A percentile compares a stretch with the other conserved stretches of the same genome.
These are phyloP conservation scores for Cladophialophora exuberans DNA, from an alignment of 2,329 filamentous ascomycete species.

Conservation along the genomic window DNA sequence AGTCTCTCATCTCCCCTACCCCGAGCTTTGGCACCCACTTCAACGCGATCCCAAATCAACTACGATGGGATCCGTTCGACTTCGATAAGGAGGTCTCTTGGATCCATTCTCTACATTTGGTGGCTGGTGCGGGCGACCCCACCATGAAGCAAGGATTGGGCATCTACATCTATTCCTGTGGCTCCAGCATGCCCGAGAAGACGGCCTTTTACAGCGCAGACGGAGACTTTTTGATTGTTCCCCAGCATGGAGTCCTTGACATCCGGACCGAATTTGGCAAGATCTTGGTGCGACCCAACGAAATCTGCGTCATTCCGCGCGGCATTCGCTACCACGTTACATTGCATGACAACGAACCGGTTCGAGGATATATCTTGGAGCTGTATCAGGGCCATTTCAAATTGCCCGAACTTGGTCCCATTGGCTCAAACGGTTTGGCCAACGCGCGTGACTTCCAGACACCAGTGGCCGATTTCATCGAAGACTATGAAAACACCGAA, in stretches of 20 bases:
- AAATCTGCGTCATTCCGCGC: conserved; percentile 76
- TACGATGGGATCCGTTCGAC: conserved; percentile 79
- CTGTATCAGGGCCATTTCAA: conserved; percentile 73
- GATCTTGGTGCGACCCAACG: conserved; percentile 74
- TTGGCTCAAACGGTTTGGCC: conserved; percentile 74
- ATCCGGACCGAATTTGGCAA: conserved; percentile 77
- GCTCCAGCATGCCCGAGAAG: conserved; percentile 73
- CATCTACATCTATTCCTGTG: conserved; percentile 79
- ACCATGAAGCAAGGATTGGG: conserved; percentile 78
- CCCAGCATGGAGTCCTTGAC: conserved; percentile 73
- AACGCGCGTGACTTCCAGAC: conserved; percentile 76
- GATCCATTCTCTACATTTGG: conserved; percentile 69
- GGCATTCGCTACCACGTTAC: conserved; percentile 74
- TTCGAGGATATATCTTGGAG: conserved; percentile 75
- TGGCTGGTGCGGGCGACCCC: conserved; percentile 79
- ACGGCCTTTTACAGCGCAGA: conserved; percentile 84
- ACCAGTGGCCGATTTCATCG: conserved; percentile 69
- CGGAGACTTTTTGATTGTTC: conserved; percentile 75
- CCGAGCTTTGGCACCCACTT: conserved; percentile 62
- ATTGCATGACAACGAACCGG: conserved; percentile 64
- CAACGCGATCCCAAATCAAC: conserved; percentile 77
- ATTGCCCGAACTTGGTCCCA: conserved; percentile 73
- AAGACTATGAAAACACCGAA: conserved; percentile 55
- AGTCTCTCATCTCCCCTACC: conserved; percentile 46
- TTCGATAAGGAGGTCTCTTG: conserved; percentile 68